Evolutionary conservation across 177 flowering plant species (phyloP), one percentile per base, ranked within the genome.

Genomic region (Vitis hybrid): DNA sequence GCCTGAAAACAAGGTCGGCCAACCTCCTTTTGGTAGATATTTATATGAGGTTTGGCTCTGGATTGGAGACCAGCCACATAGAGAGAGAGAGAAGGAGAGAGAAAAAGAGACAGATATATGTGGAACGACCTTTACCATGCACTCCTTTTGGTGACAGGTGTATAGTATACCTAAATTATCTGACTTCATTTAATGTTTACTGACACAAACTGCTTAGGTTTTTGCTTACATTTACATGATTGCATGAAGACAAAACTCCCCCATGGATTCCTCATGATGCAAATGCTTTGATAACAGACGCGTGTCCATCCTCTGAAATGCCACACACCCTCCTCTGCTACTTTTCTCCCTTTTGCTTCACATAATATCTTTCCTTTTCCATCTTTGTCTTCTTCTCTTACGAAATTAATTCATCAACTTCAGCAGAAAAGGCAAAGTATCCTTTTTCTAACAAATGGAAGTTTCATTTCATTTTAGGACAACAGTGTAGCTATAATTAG

Each of bases 91-190:
- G 60, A 22, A 22, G 26, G 26, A 68, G 64, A 62, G 67, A 61
- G 57, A 66, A 55, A 69, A 56, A 62, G 55, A 5, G 62, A 39
- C 3, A n/a, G 59, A 48, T 10, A 5, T 51, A 33, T 59, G 59
- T 45, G 61, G 65, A 65, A 68, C 74, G 66, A 72, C 72, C 31
- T 74, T 78, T 66, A 69, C 49, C 62, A 55, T 13, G 65, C 39
- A 65, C 77, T 75, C 60, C 64, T 63, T 26, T 26, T 45, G n/a
- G 60, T 52, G 86, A 80, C 84, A 83, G 82, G 84, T 83, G 74
- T 71, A 56, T 62, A 64, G 26, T 33, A 33, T 33, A 33, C 1
- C 45, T 68, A 69, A 69, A 78, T 80, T 74, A 76, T 78, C 81
- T 80, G 45, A 71, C 77, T 77, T 75, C 80, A 76, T 71, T 80